A percentile compares a stretch with the other conserved stretches of the same genome.
Conservation (phyloP, 176 grass and related monocot species). For the Phyllostachys edulis region DNA sequence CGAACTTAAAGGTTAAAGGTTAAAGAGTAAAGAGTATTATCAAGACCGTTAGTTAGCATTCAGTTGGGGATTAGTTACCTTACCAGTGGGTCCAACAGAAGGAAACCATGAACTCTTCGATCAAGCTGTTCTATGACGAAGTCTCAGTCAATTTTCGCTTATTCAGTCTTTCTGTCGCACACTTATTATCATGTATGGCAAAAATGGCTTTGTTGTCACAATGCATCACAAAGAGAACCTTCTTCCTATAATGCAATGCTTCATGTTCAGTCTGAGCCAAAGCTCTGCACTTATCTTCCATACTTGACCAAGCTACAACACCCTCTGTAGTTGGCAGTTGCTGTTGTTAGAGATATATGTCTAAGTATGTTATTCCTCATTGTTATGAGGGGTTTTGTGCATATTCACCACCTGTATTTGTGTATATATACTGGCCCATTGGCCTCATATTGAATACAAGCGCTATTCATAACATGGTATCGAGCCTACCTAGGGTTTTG, state of each 20-base stretch:
- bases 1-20: background rate
- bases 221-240: background rate
- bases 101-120: background rate
- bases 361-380: no score
- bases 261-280: background rate
- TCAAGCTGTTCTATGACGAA: background rate
- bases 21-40: background rate
- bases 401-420: no score
- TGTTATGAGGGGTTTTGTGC: no score
- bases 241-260: background rate
- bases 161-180: background rate
- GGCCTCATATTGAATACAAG: no score
- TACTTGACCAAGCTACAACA: conserved; percentile 8
- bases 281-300: background rate
- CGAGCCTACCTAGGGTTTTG: no score
- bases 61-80: background rate
- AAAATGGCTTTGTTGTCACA: background rate
- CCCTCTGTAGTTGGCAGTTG: background rate
- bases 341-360: no score
- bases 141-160: background rate
- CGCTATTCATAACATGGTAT: no score
- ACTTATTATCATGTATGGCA: background rate
- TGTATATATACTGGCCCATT: no score
- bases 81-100: background rate
- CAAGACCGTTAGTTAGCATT: background rate